These are phyloP conservation scores for Thecaphora frezii DNA, from an alignment of 1,284 basidiomycete species.

Conservation along the genomic window DNA sequence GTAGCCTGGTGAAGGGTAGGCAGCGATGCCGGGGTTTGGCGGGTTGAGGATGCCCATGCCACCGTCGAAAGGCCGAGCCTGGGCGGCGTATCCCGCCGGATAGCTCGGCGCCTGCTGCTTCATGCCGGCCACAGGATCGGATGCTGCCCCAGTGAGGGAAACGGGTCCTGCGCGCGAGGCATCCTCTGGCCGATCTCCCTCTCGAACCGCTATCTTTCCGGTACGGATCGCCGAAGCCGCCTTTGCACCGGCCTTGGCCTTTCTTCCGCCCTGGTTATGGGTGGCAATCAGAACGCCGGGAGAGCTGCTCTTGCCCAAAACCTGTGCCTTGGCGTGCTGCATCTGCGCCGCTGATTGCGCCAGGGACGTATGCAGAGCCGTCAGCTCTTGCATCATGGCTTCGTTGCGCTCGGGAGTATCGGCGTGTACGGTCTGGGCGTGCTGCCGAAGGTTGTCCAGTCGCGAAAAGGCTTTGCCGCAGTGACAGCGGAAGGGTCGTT, in stretches of 20 bases:
- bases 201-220: background rate
- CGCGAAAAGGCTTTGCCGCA: slow-evolving; percentile 93
- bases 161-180: background rate
- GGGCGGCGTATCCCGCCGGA: background rate
- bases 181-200: background rate
- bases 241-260: slow-evolving; percentile 24
- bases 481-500: slow-evolving; percentile 87
- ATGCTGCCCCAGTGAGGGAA: background rate
- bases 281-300: slow-evolving; percentile 28
- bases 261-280: slow-evolving; percentile 29
- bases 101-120: background rate
- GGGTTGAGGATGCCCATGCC: background rate
- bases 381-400: slow-evolving; percentile 84
- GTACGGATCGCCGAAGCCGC: background rate
- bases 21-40: background rate
- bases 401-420: slow-evolving; percentile 84
- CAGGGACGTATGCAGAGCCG: slow-evolving; percentile 79
- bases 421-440: slow-evolving; percentile 91
- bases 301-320: slow-evolving; percentile 40
- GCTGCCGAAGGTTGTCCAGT: slow-evolving; percentile 92
- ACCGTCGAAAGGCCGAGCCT: background rate
- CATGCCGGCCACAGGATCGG: too few species aligned
- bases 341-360: slow-evolving; percentile 59
- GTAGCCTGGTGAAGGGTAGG: background rate
- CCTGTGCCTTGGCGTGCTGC: slow-evolving; percentile 47